Evolutionary conservation across 1,139 yeast genomes (phyloP), one percentile per base, ranked within the genome.

Genomic region (Candida pseudoviswanathii): DNA sequence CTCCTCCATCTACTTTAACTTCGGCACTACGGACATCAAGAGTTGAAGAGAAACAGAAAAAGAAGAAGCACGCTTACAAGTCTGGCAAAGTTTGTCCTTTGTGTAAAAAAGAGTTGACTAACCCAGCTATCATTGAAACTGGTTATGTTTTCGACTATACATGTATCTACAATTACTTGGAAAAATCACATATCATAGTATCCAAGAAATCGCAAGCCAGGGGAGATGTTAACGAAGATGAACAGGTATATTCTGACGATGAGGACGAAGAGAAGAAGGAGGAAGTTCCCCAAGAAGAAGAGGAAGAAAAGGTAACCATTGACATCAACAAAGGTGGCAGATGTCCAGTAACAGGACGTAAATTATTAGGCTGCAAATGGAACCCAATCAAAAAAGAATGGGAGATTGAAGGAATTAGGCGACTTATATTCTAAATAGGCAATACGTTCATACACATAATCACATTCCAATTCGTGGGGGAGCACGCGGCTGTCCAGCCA

Each of bases 141-240:
- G 99, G 99, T 0, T 84, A 84, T 55, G 96, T 91, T 0, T 89
- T 88, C 58, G 92, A 97, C 66, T 92, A 92, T 64, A 82, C 90
- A 9, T 94, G 99, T 66, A 90, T 92, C 22, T 83, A 83, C 61
- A 80, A 81, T 49, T 81, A 83, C 60, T 74, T 92, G 45, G 75
- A 78, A 33, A 68, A 73, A 48, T 75, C 80, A 1, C 79, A 75
- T 53, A 70, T 71, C 36, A 57, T 71, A 4, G 71, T 70, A 6
- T 60, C 65, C 3, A 62, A 62, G 38, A 65, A 58, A 45, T 39
- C 53, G 10, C 46, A 51, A 21, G 44, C 48, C 2, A 55, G 47
- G 11, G 60, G 49, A 1, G 54, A 54, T 0, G 56, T 55, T 3
- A 57, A 54, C 7, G 63, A 54, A 1, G 57, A 54, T 3, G 67